These are phyloP conservation scores for Phycomyces nitens DNA, from an alignment of 192 early-diverging fungal genomes.

Conservation along the genomic window DNA sequence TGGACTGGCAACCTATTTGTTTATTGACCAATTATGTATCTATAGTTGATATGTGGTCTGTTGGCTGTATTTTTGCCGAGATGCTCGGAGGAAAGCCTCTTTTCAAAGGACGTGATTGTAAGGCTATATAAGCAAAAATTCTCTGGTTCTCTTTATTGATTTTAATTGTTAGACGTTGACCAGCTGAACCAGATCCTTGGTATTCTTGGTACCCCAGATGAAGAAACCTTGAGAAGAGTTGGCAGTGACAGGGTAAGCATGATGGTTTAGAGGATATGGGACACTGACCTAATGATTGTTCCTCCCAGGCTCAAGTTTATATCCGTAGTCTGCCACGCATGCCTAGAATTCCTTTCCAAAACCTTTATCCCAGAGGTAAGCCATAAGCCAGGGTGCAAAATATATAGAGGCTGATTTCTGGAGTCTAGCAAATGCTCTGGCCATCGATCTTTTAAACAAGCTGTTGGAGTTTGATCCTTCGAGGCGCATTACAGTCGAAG, in stretches of 20 bases:
- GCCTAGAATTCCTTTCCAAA: constrained; percentile 69
- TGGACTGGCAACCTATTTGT: too few species aligned
- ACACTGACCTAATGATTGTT: neutral
- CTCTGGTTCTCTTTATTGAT: constrained; percentile 11
- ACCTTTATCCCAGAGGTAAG: constrained; percentile 68
- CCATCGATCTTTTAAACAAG: constrained; percentile 84
- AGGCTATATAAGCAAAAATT: neutral
- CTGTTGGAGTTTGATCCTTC: constrained; percentile 86
- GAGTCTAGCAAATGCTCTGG: constrained; percentile 64
- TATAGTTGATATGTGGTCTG: constrained; percentile 83
- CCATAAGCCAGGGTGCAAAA: too few species aligned
- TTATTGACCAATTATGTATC: too few species aligned
- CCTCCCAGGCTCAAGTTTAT: constrained; percentile 73
- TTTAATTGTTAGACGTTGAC: constrained; percentile 64
- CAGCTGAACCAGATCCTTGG: constrained; percentile 89
- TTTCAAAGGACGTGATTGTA: constrained; percentile 85
- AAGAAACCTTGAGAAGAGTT: constrained; percentile 63
- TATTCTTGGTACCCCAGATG: constrained; percentile 81
- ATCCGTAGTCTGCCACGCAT: constrained; percentile 84
- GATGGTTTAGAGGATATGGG: too few species aligned
- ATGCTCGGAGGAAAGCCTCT: constrained; percentile 78
- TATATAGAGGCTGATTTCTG: too few species aligned
- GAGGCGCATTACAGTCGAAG: constrained; percentile 86
- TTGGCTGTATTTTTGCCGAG: constrained; percentile 95
- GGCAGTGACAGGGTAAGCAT: constrained; percentile 60